These are phyloP conservation scores for Aspergillus sclerotiicarbonarius DNA, from an alignment of 495 filamentous ascomycete species.

Conservation along the genomic window DNA sequence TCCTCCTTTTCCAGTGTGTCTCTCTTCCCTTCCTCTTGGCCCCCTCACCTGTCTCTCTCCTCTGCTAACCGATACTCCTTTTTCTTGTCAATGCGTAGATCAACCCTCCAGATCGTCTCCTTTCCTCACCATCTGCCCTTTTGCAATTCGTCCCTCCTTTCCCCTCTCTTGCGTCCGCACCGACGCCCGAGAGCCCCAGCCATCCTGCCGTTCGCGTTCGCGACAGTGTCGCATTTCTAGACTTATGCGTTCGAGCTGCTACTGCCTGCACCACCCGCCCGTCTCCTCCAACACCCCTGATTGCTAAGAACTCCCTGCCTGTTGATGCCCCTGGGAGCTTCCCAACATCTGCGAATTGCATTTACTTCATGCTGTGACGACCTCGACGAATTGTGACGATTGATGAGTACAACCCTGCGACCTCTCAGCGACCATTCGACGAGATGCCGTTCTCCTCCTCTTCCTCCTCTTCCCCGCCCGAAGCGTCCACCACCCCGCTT, in stretches of 20 bases:
- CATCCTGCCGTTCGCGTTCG: slow-evolving; percentile 5
- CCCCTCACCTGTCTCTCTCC: slow-evolving; percentile 5
- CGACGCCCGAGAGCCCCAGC: background rate
- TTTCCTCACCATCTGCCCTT: background rate
- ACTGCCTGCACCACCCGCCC: slow-evolving; percentile 6
- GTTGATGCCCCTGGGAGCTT: slow-evolving; percentile 24
- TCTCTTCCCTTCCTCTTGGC: slow-evolving; percentile 7
- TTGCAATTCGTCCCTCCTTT: slow-evolving; percentile 8
- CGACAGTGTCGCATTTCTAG: slow-evolving; percentile 23
- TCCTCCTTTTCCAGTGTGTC: slow-evolving; percentile 3
- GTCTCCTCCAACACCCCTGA: slow-evolving; percentile 17
- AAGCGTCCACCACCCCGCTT: slow-evolving; percentile 68
- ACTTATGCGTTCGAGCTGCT: slow-evolving; percentile 22
- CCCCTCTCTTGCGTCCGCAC: slow-evolving; percentile 8
- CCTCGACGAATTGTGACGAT: slow-evolving; percentile 23
- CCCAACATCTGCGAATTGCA: slow-evolving; percentile 12
- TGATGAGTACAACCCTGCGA: slow-evolving; percentile 27
- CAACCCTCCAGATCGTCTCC: slow-evolving; percentile 5
- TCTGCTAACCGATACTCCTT: slow-evolving; percentile 7
- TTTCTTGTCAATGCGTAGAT: slow-evolving; percentile 15
- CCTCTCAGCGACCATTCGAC: slow-evolving; percentile 13
- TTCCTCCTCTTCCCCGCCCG: slow-evolving; percentile 24
- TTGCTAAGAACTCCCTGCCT: slow-evolving; percentile 17
- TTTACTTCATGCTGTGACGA: slow-evolving; percentile 35
- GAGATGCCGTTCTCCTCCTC: slow-evolving; percentile 31